Evolutionary conservation across 495 filamentous ascomycete species (phyloP).

Genomic region (Echria macrotheca): DNA sequence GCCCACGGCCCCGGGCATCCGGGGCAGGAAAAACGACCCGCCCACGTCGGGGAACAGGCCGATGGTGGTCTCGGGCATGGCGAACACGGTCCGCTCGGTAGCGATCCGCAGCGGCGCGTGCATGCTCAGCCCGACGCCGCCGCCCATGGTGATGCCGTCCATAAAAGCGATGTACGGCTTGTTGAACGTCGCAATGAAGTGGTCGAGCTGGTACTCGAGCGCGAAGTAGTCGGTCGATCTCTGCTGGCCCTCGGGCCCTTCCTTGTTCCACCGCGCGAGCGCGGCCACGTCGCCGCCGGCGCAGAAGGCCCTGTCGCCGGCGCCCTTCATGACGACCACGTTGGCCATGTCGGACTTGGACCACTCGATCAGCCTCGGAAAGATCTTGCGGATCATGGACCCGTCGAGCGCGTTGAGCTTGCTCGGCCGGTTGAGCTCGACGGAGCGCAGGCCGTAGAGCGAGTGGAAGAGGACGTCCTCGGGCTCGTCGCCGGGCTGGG

Average conservation of each 20-base stretch:
- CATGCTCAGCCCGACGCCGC: slow-evolving; percentile 87
- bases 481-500: slow-evolving; percentile 74
- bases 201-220: slow-evolving; percentile 89
- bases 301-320: slow-evolving; percentile 79
- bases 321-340: slow-evolving; percentile 85
- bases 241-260: slow-evolving; percentile 59
- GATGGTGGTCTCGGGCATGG: slow-evolving; percentile 97
- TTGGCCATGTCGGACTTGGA: slow-evolving; percentile 89
- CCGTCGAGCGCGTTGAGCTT: slow-evolving; percentile 88
- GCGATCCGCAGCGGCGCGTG: slow-evolving; percentile 96
- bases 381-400: slow-evolving; percentile 91
- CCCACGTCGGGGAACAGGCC: slow-evolving; percentile 98
- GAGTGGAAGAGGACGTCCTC: slow-evolving; percentile 90
- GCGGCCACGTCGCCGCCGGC: slow-evolving; percentile 84
- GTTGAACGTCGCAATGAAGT: slow-evolving; percentile 86
- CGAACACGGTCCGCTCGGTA: slow-evolving; percentile 89
- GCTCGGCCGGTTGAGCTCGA: slow-evolving; percentile 88
- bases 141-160: slow-evolving; percentile 98
- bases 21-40: slow-evolving; percentile 87
- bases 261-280: slow-evolving; percentile 66
- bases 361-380: slow-evolving; percentile 85
- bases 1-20: slow-evolving; percentile 75
- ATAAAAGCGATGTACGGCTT: slow-evolving; percentile 95
- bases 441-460: slow-evolving; percentile 80
- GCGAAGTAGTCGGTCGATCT: slow-evolving; percentile 79